Evolutionary conservation across 768 basidiomycete genomes (phyloP).

Genomic region (button mushroom (Agaricus bisporus)): DNA sequence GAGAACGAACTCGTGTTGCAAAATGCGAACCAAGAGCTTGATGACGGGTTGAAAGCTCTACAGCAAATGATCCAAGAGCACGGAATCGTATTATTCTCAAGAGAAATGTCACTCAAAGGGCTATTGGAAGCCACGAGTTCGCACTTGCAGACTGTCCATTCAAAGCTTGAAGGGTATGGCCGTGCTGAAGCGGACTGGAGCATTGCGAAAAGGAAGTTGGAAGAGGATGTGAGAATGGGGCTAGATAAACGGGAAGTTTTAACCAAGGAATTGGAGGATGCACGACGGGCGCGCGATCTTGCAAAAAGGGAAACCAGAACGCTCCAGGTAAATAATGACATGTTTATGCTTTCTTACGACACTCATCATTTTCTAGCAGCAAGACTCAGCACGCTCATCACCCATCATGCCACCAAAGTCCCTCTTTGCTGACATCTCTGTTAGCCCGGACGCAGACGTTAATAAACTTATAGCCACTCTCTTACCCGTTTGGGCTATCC

Average conservation of each 20-base stretch:
- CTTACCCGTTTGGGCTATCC: slow-evolving; percentile 68
- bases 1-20: slow-evolving; percentile 31
- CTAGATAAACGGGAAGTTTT: slow-evolving; percentile 42
- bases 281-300: slow-evolving; percentile 44
- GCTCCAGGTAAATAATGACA: slow-evolving; percentile 24
- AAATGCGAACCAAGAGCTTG: slow-evolving; percentile 41
- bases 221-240: slow-evolving; percentile 42
- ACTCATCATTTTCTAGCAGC: background rate
- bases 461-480: slow-evolving; percentile 56
- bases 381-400: slow-evolving; percentile 11
- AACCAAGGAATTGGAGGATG: slow-evolving; percentile 47
- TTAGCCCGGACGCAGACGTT: slow-evolving; percentile 33
- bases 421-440: slow-evolving; percentile 19
- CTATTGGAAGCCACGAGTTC: slow-evolving; percentile 41
- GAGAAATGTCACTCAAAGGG: slow-evolving; percentile 43
- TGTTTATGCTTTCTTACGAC: background rate
- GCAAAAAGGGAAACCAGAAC: slow-evolving; percentile 34
- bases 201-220: slow-evolving; percentile 33
- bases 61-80: slow-evolving; percentile 49
- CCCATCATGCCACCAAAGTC: slow-evolving; percentile 18
- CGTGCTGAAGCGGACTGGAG: slow-evolving; percentile 46
- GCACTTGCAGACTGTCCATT: slow-evolving; percentile 46
- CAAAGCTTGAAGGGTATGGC: slow-evolving; percentile 34
- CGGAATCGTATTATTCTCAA: slow-evolving; percentile 47
- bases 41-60: slow-evolving; percentile 41